Base-by-base conservation (phyloP, 352 stramenopile species). In the Elongisporangium anandrum region DNA sequence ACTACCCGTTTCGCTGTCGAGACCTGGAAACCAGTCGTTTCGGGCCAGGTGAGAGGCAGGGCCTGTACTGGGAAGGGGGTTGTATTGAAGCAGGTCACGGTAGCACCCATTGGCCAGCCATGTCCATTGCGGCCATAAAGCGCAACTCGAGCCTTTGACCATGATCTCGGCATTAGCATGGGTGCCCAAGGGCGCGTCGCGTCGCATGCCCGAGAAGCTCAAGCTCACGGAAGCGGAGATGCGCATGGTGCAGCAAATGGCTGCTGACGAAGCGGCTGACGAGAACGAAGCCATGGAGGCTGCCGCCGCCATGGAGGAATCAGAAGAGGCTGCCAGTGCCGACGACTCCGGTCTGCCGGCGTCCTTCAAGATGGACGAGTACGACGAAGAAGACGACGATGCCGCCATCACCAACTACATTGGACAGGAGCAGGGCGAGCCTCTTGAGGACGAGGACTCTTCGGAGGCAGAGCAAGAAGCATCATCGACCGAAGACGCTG, bases 331-430 rank as follows among this genome's bases (percentile, higher is more conserved):
- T 49, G 69, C 17, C 48, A 63, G 29, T n/a, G 70, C 74, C 12
- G 65, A 68, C 17, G 70, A 82, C 52, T 70, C 68, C 52, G 77
- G 77, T 3, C 65, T 92, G 59, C 82, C 86, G 10, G 58, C 75
- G 10, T 79, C 65, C 38, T 93, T 96, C 68, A 87, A 88, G 64
- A 94, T 94, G 84, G 84, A 95, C 61, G 80, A 95, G 53, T 94
- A 96, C 68, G 85, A 95, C 56, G 84, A 95, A 6, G 85, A 95
- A 59, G 85, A 90, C 56, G 77, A 94, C 57, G 85, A 94, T 50
- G 84, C 70, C 10, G 82, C 82, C 26, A 90, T 95, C 51, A 87
- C 84, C 51, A 93, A 84, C 57, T 94, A 91, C 60, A 66, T 90
- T 50, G 74, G 77, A 19, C 67, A 66, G 45, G 74, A 81, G 29